These are phyloP conservation scores for Tetrapisispora phaffii DNA, from an alignment of 805 yeast species.

Conservation along the genomic window DNA sequence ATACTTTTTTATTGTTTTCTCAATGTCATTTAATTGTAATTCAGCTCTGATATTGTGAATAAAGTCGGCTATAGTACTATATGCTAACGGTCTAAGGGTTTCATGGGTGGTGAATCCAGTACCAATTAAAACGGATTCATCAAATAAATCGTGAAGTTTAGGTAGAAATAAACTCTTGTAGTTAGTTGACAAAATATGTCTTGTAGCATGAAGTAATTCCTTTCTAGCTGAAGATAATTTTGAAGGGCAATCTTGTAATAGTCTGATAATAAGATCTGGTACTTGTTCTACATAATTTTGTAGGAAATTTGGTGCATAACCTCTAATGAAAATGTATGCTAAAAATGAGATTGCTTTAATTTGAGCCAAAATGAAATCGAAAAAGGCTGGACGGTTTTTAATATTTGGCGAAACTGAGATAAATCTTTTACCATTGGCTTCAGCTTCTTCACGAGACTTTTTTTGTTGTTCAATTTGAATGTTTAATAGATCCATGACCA, in stretches of 20 bases:
- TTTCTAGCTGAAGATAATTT: constrained; percentile 86
- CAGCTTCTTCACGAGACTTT: constrained; percentile 49
- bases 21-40: constrained; percentile 69
- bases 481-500: constrained; percentile 61
- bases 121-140: constrained; percentile 81
- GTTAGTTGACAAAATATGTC: constrained; percentile 90
- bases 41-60: constrained; percentile 86
- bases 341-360: constrained; percentile 92
- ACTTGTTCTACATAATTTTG: constrained; percentile 49
- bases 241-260: constrained; percentile 91
- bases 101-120: constrained; percentile 88
- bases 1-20: constrained; percentile 78
- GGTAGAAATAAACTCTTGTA: constrained; percentile 75
- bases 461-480: constrained; percentile 78
- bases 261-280: constrained; percentile 77
- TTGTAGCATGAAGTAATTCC: constrained; percentile 84
- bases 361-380: constrained; percentile 85
- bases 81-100: constrained; percentile 85
- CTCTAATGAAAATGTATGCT: constrained; percentile 84
- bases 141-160: constrained; percentile 73
- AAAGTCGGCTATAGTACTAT: constrained; percentile 90
- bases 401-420: constrained; percentile 70
- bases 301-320: constrained; percentile 60
- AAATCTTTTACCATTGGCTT: constrained; percentile 45
- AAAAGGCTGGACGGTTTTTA: constrained; percentile 65